These are phyloP conservation scores for Pseudogymnoascus sp. DNA, from an alignment of 2,329 filamentous ascomycete genomes.

Conservation along the genomic window DNA sequence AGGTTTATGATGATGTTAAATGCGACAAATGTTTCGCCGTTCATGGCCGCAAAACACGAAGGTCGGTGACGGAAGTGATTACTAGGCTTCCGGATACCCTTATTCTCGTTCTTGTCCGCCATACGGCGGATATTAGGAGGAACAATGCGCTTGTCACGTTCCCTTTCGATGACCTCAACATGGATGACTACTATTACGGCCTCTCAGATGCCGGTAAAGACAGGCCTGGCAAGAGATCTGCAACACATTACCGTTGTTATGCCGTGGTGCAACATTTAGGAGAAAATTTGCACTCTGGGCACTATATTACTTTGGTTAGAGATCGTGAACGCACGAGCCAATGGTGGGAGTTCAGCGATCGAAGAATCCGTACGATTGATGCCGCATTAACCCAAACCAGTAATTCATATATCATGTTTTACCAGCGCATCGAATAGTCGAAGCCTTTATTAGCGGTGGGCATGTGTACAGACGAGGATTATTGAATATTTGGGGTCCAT, in stretches of 20 bases:
- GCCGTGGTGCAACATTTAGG: slow-evolving; percentile 52
- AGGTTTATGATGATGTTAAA: slow-evolving; percentile 29
- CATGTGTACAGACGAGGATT: background rate
- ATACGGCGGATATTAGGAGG: slow-evolving; percentile 46
- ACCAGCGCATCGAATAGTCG: slow-evolving; percentile 8
- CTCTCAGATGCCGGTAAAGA: slow-evolving; percentile 31
- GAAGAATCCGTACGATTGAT: slow-evolving; percentile 6
- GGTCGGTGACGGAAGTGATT: slow-evolving; percentile 8
- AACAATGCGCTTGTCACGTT: slow-evolving; percentile 66
- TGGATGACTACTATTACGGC: slow-evolving; percentile 40
- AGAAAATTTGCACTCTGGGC: slow-evolving; percentile 14
- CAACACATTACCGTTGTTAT: slow-evolving; percentile 66
- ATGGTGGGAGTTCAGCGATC: slow-evolving; percentile 8
- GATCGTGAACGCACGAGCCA: slow-evolving; percentile 16
- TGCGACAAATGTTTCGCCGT: slow-evolving; percentile 23
- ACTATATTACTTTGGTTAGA: slow-evolving; percentile 19
- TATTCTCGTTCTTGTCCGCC: slow-evolving; percentile 61
- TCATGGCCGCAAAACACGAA: slow-evolving; percentile 16
- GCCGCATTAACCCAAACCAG: slow-evolving; percentile 7
- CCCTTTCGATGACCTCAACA: slow-evolving; percentile 61
- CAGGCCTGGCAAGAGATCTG: slow-evolving; percentile 16
- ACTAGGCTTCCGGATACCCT: slow-evolving; percentile 11
- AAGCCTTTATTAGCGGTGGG: background rate
- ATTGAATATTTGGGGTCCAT: slow-evolving; percentile 1
- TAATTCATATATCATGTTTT: slow-evolving; percentile 11